Evolutionary conservation across 345 rosid species (phyloP).

Genomic region (Populus tremula): DNA sequence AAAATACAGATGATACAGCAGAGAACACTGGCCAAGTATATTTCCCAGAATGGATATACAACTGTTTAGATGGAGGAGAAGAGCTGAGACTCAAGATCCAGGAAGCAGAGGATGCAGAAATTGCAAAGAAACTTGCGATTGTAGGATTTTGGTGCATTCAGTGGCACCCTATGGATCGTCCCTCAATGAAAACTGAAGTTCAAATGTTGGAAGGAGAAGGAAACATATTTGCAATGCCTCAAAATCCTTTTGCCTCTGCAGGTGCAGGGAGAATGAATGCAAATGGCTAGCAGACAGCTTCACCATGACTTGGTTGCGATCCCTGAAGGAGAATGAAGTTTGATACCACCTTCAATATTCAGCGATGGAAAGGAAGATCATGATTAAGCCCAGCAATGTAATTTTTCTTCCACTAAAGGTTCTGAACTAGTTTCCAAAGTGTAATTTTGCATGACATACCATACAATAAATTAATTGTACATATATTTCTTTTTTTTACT

Average conservation of each 20-base stretch:
- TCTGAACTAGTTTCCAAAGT: too few relatives aligned
- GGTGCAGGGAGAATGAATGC: neutral
- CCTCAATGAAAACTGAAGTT: conserved; percentile 7
- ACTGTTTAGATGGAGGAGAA: conserved; percentile 6
- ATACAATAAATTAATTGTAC: too few relatives aligned
- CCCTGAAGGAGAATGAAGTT: conserved; percentile 1
- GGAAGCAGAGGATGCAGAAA: neutral
- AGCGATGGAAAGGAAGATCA: too few relatives aligned
- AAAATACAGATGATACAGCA: neutral
- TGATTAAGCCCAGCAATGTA: too few relatives aligned
- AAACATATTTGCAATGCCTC: conserved; percentile 4
- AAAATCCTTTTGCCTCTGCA: neutral
- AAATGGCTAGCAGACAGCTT: neutral
- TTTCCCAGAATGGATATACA: conserved; percentile 15
- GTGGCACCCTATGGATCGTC: conserved; percentile 9
- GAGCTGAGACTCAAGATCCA: neutral
- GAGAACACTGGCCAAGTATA: neutral
- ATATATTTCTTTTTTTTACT: too few relatives aligned
- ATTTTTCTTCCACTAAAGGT: too few relatives aligned
- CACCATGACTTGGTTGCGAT: conserved; percentile 5
- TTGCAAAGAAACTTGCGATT: conserved; percentile 10
- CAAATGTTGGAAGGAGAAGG: conserved; percentile 12
- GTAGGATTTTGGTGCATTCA: conserved; percentile 19
- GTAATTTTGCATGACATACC: too few relatives aligned
- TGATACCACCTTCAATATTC: too few relatives aligned